Evolutionary conservation across 202 grass and related monocot genomes (phyloP).

Genomic region (Carex sylvatica): DNA sequence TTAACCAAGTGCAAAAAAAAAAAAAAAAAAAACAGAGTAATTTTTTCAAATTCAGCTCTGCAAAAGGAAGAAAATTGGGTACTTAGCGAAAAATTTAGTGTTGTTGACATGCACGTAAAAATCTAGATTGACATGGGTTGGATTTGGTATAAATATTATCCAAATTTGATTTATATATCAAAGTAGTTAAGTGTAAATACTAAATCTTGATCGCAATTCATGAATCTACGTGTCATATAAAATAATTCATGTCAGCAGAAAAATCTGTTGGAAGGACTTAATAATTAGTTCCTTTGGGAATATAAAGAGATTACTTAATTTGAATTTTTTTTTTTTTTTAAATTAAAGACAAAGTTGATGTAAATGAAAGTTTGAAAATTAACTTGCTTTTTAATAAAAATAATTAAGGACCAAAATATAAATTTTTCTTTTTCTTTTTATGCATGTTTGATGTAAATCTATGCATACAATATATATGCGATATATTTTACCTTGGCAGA

Average conservation of each 20-base stretch:
- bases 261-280: neutral
- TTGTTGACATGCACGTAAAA: neutral
- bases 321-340: neutral
- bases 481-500: constrained; percentile 54
- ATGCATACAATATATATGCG: neutral
- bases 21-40: neutral
- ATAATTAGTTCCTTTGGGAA: neutral
- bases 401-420: neutral
- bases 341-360: neutral
- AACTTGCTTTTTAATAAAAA: neutral
- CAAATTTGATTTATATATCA: neutral
- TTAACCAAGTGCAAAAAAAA: neutral
- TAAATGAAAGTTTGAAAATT: neutral
- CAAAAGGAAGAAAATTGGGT: neutral
- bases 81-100: neutral
- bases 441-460: neutral
- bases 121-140: neutral
- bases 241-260: neutral
- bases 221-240: neutral
- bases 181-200: neutral
- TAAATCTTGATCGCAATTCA: neutral
- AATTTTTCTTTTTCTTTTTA: neutral
- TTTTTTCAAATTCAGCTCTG: neutral
- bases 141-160: neutral
- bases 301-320: neutral